Evolutionary conservation across 1,139 yeast species (phyloP).

Genomic region (Hansenula lynferdii): DNA sequence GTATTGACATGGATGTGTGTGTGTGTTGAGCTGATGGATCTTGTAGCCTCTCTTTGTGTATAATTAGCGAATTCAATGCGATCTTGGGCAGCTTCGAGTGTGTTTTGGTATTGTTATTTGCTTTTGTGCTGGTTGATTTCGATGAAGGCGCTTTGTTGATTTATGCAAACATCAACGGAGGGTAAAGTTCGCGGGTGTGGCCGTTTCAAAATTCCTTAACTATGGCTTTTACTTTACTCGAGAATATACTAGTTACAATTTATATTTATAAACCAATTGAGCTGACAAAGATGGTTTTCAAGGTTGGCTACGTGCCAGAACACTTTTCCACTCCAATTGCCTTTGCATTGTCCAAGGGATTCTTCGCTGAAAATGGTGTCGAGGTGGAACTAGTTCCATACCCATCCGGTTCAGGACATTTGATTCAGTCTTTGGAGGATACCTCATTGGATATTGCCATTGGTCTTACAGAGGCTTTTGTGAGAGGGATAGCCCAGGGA

Average conservation of each 20-base stretch:
- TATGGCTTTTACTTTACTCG: too few relatives aligned
- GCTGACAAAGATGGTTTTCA: slow-evolving; percentile 31
- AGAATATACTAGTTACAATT: too few relatives aligned
- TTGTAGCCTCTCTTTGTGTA: not conserved
- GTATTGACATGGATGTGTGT: slow-evolving; percentile 7
- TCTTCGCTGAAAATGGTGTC: slow-evolving; percentile 40
- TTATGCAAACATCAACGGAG: slow-evolving; percentile 1
- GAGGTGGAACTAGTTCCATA: slow-evolving; percentile 65
- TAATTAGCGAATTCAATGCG: not conserved
- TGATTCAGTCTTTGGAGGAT: slow-evolving; percentile 66
- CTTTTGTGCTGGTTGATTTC: not conserved
- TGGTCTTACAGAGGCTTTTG: slow-evolving; percentile 89
- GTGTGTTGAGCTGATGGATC: not conserved
- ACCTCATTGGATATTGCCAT: slow-evolving; percentile 71
- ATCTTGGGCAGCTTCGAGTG: not conserved
- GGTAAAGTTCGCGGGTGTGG: not conserved
- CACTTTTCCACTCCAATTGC: slow-evolving; percentile 86
- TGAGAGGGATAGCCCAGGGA: slow-evolving; percentile 76
- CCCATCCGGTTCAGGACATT: slow-evolving; percentile 85
- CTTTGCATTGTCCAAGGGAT: slow-evolving; percentile 61
- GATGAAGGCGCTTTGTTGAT: too few relatives aligned
- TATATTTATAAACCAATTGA: too few relatives aligned
- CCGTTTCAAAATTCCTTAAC: too few relatives aligned
- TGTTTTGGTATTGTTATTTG: not conserved
- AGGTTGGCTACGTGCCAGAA: slow-evolving; percentile 85